Conservation (phyloP, 2,329 filamentous ascomycete genomes). For the Blastomyces gilchristii region DNA sequence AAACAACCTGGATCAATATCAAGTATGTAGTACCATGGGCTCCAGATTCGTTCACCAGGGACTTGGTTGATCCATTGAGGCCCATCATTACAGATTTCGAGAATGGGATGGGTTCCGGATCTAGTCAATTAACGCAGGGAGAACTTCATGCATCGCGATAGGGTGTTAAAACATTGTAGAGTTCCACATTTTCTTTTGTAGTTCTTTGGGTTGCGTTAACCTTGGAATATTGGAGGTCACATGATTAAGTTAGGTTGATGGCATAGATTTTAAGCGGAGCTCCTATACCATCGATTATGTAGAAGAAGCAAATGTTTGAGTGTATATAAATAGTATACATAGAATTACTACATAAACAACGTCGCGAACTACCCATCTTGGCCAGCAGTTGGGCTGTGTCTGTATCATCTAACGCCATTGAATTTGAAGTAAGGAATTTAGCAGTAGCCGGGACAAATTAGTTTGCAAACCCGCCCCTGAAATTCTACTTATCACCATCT, state of each 20-base stretch:
- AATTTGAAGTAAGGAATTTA: not conserved
- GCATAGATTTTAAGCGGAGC: no score
- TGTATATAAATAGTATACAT: not conserved
- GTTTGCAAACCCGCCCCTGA: not conserved
- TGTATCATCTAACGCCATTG: no score
- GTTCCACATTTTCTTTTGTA: not conserved
- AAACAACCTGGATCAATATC: constrained; percentile 76
- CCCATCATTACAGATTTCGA: not conserved
- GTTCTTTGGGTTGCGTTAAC: no score
- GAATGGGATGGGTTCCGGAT: not conserved
- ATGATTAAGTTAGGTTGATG: no score
- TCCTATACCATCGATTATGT: not conserved
- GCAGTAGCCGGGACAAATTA: not conserved
- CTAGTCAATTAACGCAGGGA: not conserved
- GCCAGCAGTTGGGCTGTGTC: not conserved
- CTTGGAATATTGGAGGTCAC: no score
- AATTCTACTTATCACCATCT: not conserved
- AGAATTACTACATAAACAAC: not conserved
- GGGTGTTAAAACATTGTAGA: not conserved
- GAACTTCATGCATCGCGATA: not conserved
- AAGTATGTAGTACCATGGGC: constrained; percentile 72
- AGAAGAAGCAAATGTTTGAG: not conserved
- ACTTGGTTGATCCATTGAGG: not conserved
- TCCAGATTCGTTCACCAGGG: constrained; percentile 10
- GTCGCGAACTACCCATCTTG: not conserved